Evolutionary conservation across 179 eudicot species (phyloP).

Genomic region (Spinacia oleracea): DNA sequence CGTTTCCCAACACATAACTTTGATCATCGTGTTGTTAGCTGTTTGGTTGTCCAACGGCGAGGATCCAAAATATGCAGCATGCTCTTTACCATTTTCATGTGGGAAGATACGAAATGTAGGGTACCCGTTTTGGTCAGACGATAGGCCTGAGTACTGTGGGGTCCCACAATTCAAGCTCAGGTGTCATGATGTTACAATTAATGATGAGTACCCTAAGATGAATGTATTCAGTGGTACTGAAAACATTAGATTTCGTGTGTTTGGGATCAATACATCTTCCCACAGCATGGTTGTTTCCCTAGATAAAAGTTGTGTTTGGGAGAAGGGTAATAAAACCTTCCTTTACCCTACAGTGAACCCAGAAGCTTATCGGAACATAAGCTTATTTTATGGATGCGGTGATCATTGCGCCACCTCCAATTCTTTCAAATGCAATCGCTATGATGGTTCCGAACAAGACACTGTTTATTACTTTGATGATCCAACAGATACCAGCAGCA

Average conservation of each 20-base stretch:
- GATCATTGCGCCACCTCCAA: background rate
- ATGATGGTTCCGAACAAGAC: background rate
- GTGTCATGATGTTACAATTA: background rate
- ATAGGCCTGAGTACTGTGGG: constrained; percentile 18
- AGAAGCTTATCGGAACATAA: background rate
- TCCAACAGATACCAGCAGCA: background rate
- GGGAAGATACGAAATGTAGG: background rate
- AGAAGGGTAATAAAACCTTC: background rate
- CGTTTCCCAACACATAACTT: background rate
- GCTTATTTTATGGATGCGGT: constrained; percentile 12
- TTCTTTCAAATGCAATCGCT: background rate
- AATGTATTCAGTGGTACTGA: background rate
- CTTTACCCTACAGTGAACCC: background rate
- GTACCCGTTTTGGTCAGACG: constrained; percentile 22
- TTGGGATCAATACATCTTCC: constrained; percentile 6
- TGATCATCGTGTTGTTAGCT: background rate
- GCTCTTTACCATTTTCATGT: constrained; percentile 14
- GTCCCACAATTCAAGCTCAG: background rate
- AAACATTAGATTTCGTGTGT: background rate
- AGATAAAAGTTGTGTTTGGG: rapidly evolving
- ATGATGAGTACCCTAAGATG: background rate
- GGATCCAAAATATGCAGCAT: background rate
- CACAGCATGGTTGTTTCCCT: constrained; percentile 1
- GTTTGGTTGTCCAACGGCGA: background rate
- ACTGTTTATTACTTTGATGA: background rate